Evolutionary conservation across 2,329 filamentous ascomycete species (phyloP).

Genomic region (Fusarium protoensiforme): DNA sequence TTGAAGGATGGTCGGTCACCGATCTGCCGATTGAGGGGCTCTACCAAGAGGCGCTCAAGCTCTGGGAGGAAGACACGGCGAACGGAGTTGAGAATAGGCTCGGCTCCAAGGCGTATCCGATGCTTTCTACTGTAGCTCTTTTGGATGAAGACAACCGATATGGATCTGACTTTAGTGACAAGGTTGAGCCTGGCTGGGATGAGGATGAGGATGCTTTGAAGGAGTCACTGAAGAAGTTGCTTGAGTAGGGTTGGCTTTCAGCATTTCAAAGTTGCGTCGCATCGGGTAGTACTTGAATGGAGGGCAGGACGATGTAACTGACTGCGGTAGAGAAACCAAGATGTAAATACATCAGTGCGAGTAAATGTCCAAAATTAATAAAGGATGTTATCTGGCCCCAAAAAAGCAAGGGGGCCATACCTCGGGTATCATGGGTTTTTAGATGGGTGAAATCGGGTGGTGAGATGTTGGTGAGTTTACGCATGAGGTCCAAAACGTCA

Average conservation of each 20-base stretch:
- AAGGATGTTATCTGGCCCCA: too few relatives aligned
- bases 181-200: not conserved
- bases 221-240: not conserved
- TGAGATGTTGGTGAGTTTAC: not conserved
- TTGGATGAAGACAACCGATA: conserved; percentile 15
- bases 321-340: too few relatives aligned
- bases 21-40: not conserved
- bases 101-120: not conserved
- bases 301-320: too few relatives aligned
- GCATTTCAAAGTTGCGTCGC: not conserved
- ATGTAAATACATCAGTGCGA: too few relatives aligned
- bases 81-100: conserved; percentile 10
- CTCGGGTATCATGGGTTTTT: not conserved
- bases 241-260: not conserved
- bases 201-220: not conserved
- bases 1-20: not conserved
- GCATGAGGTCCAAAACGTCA: not conserved
- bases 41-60: not conserved
- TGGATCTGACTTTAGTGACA: conserved; percentile 8
- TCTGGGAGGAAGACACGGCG: conserved; percentile 16
- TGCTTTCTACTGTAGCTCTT: conserved; percentile 4
- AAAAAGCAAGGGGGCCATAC: too few relatives aligned
- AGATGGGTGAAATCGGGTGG: not conserved
- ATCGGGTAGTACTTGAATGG: not conserved
- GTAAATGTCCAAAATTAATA: too few relatives aligned